Evolutionary conservation across 1,284 basidiomycete genomes (phyloP).

Genomic region (Trichosporon sp.): DNA sequence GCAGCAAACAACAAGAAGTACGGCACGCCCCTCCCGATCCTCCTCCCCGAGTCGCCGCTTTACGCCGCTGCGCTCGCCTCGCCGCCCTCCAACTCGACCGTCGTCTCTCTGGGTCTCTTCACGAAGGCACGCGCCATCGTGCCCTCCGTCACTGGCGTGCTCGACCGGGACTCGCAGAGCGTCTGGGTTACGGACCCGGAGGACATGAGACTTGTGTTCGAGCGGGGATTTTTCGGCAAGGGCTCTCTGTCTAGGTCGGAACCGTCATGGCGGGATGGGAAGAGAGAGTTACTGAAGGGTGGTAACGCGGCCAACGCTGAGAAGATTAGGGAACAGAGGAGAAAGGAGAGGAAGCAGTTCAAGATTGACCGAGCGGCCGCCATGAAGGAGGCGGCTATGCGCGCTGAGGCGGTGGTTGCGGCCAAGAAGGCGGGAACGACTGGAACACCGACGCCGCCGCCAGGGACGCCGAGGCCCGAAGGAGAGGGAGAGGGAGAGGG

Average conservation of each 20-base stretch:
- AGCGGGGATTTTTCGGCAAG: slow-evolving; percentile 94
- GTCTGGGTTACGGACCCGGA: slow-evolving; percentile 73
- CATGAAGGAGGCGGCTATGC: slow-evolving; percentile 54
- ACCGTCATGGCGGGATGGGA: slow-evolving; percentile 83
- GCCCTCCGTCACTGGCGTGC: slow-evolving; percentile 60
- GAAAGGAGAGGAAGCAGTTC: slow-evolving; percentile 83
- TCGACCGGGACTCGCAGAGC: slow-evolving; percentile 72
- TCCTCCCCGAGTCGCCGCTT: slow-evolving; percentile 44
- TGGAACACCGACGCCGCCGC: too few relatives aligned
- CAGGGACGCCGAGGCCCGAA: slow-evolving; percentile 14
- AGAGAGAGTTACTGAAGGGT: slow-evolving; percentile 65
- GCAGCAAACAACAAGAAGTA: slow-evolving; percentile 45
- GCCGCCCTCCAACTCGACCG: slow-evolving; percentile 10
- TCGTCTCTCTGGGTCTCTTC: slow-evolving; percentile 17
- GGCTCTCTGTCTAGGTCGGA: slow-evolving; percentile 91
- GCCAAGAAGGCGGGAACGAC: slow-evolving; percentile 29
- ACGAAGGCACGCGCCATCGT: not conserved
- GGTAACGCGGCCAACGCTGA: slow-evolving; percentile 60
- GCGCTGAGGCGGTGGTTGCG: slow-evolving; percentile 55
- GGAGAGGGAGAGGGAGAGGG: too few relatives aligned
- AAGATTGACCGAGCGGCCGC: slow-evolving; percentile 73
- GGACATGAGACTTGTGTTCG: slow-evolving; percentile 76
- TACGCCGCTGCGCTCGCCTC: slow-evolving; percentile 29
- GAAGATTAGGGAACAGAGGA: slow-evolving; percentile 79
- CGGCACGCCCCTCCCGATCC: slow-evolving; percentile 53